These are phyloP conservation scores for Neurospora pannonica DNA, from an alignment of 495 filamentous ascomycete genomes.

Conservation along the genomic window DNA sequence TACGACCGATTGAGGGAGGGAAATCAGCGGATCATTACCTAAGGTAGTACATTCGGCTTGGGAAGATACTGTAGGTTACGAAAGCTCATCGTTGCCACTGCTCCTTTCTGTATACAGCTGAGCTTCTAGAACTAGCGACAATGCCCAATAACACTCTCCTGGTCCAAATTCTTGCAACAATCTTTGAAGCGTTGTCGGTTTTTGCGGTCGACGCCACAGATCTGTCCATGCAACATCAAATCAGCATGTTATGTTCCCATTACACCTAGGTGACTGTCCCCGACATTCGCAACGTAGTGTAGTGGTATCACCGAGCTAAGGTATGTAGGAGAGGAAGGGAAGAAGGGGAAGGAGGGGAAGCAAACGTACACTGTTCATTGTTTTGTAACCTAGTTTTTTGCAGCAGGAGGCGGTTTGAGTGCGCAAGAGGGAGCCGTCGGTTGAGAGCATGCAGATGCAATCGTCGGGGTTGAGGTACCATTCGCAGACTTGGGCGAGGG, in stretches of 20 bases:
- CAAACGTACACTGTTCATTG: slow-evolving; percentile 11
- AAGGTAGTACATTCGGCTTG: too few relatives aligned
- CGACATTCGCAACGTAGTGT: too few relatives aligned
- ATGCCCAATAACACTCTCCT: slow-evolving; percentile 26
- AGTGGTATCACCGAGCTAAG: too few relatives aligned
- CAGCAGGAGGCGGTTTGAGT: slow-evolving; percentile 14
- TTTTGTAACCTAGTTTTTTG: slow-evolving; percentile 15
- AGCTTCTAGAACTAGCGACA: slow-evolving; percentile 12
- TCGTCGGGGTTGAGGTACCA: slow-evolving; percentile 24
- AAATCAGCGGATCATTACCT: too few relatives aligned
- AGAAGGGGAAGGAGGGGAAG: neutral
- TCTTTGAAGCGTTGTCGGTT: slow-evolving; percentile 22
- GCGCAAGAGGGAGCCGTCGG: slow-evolving; percentile 15
- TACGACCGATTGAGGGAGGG: too few relatives aligned
- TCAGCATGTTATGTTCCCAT: too few relatives aligned
- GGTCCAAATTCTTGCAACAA: slow-evolving; percentile 23
- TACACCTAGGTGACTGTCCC: too few relatives aligned
- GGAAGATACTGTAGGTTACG: too few relatives aligned
- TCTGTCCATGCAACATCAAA: slow-evolving; percentile 4
- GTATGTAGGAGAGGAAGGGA: neutral
- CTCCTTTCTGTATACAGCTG: too few relatives aligned
- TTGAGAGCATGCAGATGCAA: slow-evolving; percentile 28
- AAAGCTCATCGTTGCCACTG: too few relatives aligned
- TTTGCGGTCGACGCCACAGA: slow-evolving; percentile 18
- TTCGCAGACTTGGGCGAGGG: slow-evolving; percentile 12